Evolutionary conservation across 805 yeast species (phyloP), one percentile per base, ranked within the genome.

Genomic region (Candida piceae): DNA sequence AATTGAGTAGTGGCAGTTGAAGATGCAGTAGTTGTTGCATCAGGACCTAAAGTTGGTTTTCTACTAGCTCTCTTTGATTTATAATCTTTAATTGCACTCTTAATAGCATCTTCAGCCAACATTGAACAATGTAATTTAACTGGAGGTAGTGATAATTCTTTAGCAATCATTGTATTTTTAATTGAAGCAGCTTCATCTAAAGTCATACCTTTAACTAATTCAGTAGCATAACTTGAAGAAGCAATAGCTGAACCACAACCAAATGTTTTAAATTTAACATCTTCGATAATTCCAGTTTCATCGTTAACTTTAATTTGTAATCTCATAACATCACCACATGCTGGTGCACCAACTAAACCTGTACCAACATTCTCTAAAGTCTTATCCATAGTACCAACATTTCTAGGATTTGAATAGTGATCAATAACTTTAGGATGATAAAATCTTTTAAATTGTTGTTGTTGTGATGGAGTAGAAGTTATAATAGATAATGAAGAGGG

Each of bases 201-300:
- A 30, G 93, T 75, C 78, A 86, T 88, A 29, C 98, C 98, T 58
- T 90, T 83, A 41, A 93, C 96, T 45, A 93, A 73, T 58, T 89
- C 97, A 3, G 98, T 93, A 55, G 93, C 93, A 60, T 84, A 93
- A 1, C 96, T 85, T 8, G 95, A 84, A 2, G 95, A 84, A 2
- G 98, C 98, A 60, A 93, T 93, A 35, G 98, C 98, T 3, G 93
- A 80, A 31, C 98, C 98, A 62, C 98, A 93, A n/a, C 98, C 98
- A 67, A 93, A 93, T 4, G 98, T 93, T 75, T 93, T 93, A 67
- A 93, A 93, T 63, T 88, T 90, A 45, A 90, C 98, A 60, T 93
- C 96, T 61, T 85, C 79, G 50, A 93, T 93, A 36, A 85, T 72
- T 1, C 98, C 98, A 17, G 95, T 78, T 39, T 74, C 80, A 53